Percentiles rank a stretch among this genome's conserved stretches.
These are phyloP conservation scores for Entomortierella chlamydospora DNA, from an alignment of 192 early-diverging fungal species.

Conservation along the genomic window DNA sequence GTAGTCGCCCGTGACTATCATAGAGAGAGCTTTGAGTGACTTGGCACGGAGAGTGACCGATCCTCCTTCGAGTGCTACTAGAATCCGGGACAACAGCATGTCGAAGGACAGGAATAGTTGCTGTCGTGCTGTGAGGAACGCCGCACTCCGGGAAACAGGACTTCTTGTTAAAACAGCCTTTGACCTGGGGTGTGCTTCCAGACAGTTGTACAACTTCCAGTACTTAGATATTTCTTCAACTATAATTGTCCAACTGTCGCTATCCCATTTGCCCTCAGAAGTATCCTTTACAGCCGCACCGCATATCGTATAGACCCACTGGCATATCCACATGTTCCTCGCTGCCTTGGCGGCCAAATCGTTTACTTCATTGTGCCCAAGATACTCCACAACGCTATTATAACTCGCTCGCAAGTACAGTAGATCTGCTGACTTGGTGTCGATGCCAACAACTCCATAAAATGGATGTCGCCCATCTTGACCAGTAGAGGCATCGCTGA, in stretches of 20 bases:
- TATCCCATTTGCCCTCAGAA: not conserved
- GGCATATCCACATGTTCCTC: conserved; percentile 34
- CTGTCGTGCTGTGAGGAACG: conserved; percentile 59
- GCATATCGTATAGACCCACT: conserved; percentile 24
- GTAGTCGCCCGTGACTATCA: conserved; percentile 76
- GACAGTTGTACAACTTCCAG: conserved; percentile 10
- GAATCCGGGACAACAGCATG: conserved; percentile 72
- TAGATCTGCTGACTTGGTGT: conserved; percentile 18
- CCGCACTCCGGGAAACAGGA: conserved; percentile 32
- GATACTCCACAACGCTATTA: conserved; percentile 20
- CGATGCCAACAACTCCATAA: conserved; percentile 24
- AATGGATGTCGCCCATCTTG: conserved; percentile 17
- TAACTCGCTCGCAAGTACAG: conserved; percentile 26
- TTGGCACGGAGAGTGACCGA: conserved; percentile 80
- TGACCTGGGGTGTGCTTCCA: not conserved
- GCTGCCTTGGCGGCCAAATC: conserved; percentile 22
- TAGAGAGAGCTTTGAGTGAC: conserved; percentile 82
- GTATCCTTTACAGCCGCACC: not conserved
- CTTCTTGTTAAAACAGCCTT: not conserved
- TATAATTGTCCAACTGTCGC: conserved; percentile 25
- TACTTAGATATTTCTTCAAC: not conserved
- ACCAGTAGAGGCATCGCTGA: not conserved
- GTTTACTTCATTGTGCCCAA: conserved; percentile 14
- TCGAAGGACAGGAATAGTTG: conserved; percentile 78
- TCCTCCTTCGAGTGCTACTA: conserved; percentile 70